A percentile compares a stretch with the other conserved stretches of the same genome.
phyloP scores from a whole-genome alignment of 1,284 basidiomycete species.

The Sutorius eximius region DNA sequence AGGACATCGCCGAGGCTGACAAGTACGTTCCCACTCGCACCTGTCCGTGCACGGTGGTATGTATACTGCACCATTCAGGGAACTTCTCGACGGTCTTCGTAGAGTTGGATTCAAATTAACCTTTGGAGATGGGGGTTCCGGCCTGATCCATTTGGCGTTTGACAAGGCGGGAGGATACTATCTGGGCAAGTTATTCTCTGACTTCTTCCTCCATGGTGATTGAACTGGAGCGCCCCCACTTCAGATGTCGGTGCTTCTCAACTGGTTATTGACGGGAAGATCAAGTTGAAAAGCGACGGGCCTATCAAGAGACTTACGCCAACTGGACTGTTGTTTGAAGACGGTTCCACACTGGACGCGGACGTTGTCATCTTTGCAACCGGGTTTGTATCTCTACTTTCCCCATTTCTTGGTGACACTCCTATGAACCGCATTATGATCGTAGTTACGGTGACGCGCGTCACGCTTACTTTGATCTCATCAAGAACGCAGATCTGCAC shows the following conservation, averaged over 20 bases:
- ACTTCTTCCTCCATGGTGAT: neutral
- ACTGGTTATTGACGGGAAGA: slow-evolving; percentile 66
- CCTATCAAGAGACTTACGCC: slow-evolving; percentile 55
- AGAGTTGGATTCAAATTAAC: slow-evolving; percentile 61
- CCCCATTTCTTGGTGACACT: slow-evolving; percentile 7
- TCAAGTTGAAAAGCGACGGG: slow-evolving; percentile 71
- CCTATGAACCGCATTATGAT: slow-evolving; percentile 26
- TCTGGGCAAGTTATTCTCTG: slow-evolving; percentile 33
- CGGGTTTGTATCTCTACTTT: slow-evolving; percentile 36
- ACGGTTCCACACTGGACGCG: slow-evolving; percentile 62
- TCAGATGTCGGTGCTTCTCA: slow-evolving; percentile 64
- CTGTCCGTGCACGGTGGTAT: slow-evolving; percentile 36
- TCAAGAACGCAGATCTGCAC: slow-evolving; percentile 30
- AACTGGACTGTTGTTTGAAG: slow-evolving; percentile 59
- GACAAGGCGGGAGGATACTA: slow-evolving; percentile 45
- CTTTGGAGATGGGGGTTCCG: slow-evolving; percentile 53
- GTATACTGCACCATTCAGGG: slow-evolving; percentile 37
- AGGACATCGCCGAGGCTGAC: slow-evolving; percentile 21
- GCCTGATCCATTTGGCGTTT: slow-evolving; percentile 37
- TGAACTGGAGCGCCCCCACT: neutral
- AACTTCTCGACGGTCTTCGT: slow-evolving; percentile 51
- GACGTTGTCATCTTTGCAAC: slow-evolving; percentile 67
- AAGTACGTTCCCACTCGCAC: slow-evolving; percentile 11
- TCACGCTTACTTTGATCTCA: slow-evolving; percentile 27
- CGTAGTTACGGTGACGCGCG: slow-evolving; percentile 33